Evolutionary conservation across 2,329 filamentous ascomycete genomes (phyloP), one percentile per base, ranked within the genome.

Genomic region (Beauveria sp.): DNA sequence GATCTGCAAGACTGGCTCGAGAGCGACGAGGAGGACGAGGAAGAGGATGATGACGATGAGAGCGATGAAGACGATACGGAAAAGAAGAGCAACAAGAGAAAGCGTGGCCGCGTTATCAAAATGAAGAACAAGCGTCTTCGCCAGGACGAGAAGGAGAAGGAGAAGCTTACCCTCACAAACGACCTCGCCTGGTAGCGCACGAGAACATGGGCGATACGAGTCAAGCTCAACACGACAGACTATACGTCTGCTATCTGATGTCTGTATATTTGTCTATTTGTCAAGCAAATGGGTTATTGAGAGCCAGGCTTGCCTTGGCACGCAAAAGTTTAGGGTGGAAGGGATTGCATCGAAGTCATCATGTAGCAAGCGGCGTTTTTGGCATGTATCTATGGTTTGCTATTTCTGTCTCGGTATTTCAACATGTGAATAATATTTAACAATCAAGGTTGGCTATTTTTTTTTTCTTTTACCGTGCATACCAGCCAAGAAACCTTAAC

Each of bases 1-100:
- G 89, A 92, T 70, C 84, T 98, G 56, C 90, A 98, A 74, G 93
- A 98, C 71, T 98, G 93, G 93, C 80, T 97, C 55, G 92, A 88
- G 67, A 91, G 86, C 64, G 89, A 85, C 18, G 78, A 77, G 6
- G 82, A 81, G 5, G 81, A 81, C 1, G 82, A 82, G 7, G 79
- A 83, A n/a, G 79, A 81, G 2, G 83, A 82, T 1, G 83, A 84
- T 2, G 83, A 82, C 1, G 83, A 84, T 2, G 83, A 83, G 12
- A 79, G 81, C 3, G 83, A 82, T 1, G 83, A 86, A 14, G 81
- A 81, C 7, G 83, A 84, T 40, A 77, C 77, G 7, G 79, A 81
- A 30, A 80, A 81, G 66, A 80, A 80, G 9, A 82, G 81, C 58
- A 81, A 81, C 56, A 83, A 82, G 75, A 75, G 80, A 68, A 82